Base-by-base conservation (phyloP, 176 grass and related monocot species). In the Miscanthus lutarioriparius region DNA sequence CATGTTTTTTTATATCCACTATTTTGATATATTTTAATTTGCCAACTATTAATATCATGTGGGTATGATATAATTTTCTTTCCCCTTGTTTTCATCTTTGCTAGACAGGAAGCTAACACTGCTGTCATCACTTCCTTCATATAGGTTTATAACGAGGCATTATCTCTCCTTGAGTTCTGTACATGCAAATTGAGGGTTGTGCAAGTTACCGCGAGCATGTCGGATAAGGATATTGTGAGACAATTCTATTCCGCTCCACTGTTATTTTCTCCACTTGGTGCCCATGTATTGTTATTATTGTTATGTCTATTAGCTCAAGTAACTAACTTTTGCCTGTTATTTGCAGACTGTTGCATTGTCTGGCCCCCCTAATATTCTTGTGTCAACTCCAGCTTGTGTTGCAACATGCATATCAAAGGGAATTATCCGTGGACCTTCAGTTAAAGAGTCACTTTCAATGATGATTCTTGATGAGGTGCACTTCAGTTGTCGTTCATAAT, bases 371-470 rank as follows among this genome's bases (percentile, higher is more conserved):
- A 94, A 97, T 84, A 91, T 97, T 88, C 81, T 97, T 70, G 95
- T 97, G 22, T 88, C 93, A 80, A 98, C 96, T 80, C 92, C 92
- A 72, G 92, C 91, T 93, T 98, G 91, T 77, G 92, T 98, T 88
- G 92, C 93, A 33, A 88, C 91, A 49, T 93, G 96, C 87, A 98
- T 95, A 81, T 93, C 87, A 30, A 95, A 95, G 89, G 91, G 91
- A 27, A 92, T 83, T 77, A 86, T 98, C 37, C 86, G 76, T 80
- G 87, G 87, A 75, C 71, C 96, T 67, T 93, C 72, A 48, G 88
- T 98, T 54, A 95, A 93, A 76, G 93, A 95, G 66, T 98, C 96
- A 73, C 91, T 98, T 79, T 98, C 96, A 71, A 91, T 98, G 91
- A 82, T 98, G 88, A 86, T 98, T 89, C 87, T 98, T 13, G 96